phyloP scores from a whole-genome alignment of 768 basidiomycete species.

The Symmetrospora coprosmae region DNA sequence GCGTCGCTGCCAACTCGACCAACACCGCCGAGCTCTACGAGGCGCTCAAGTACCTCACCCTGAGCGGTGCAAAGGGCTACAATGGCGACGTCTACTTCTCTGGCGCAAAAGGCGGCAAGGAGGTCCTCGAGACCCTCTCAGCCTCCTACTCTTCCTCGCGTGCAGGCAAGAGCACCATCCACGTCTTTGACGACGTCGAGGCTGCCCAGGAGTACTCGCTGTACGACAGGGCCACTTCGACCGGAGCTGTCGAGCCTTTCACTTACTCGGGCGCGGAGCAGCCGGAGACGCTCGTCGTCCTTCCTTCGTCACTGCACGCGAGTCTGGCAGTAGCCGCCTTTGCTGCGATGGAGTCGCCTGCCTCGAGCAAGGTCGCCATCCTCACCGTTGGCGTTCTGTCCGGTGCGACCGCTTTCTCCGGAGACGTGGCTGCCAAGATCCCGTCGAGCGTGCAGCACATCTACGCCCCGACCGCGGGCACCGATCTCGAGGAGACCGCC shows the following conservation, averaged over 20 bases:
- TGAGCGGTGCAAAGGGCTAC: constrained; percentile 34
- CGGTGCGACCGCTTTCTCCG: constrained; percentile 42
- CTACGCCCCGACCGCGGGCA: constrained; percentile 55
- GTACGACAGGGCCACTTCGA: constrained; percentile 44
- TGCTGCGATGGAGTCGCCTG: constrained; percentile 40
- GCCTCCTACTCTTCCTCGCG: constrained; percentile 42
- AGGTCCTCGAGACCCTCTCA: constrained; percentile 65
- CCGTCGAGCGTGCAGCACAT: constrained; percentile 43
- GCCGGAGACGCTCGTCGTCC: constrained; percentile 54
- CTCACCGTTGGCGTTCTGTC: constrained; percentile 52
- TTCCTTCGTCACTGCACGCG: constrained; percentile 49
- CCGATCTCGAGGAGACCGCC: constrained; percentile 47
- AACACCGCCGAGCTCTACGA: constrained; percentile 56
- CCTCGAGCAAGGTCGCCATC: constrained; percentile 27
- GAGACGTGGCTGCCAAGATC: background rate
- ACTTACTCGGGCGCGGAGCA: constrained; percentile 55
- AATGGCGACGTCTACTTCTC: constrained; percentile 54
- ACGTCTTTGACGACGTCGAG: constrained; percentile 78
- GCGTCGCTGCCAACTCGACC: constrained; percentile 68
- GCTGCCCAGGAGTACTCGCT: constrained; percentile 57
- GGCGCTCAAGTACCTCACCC: constrained; percentile 45
- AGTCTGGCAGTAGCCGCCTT: constrained; percentile 56
- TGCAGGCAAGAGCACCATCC: constrained; percentile 45
- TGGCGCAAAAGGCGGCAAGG: constrained; percentile 63
- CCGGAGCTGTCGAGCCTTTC: constrained; percentile 46